A percentile compares a stretch with the other conserved stretches of the same genome.
phyloP scores from a whole-genome alignment of 2,329 filamentous ascomycete genomes.

The Aspergillus sp. region DNA sequence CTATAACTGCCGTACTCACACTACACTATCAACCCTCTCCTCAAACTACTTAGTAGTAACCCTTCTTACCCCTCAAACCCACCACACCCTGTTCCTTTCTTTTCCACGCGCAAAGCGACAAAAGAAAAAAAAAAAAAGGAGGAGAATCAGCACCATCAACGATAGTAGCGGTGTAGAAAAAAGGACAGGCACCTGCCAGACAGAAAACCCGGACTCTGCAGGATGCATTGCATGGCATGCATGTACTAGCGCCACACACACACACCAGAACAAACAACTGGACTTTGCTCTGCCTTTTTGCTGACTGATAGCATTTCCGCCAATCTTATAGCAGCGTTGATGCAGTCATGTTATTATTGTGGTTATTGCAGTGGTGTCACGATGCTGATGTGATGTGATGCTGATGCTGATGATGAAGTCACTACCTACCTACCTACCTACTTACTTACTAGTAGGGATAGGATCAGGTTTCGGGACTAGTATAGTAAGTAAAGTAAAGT shows the following conservation, averaged over 20 bases:
- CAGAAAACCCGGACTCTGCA: neutral
- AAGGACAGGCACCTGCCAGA: constrained; percentile 11
- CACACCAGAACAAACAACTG: neutral
- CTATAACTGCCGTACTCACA: neutral
- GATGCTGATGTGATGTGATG: too few relatives aligned
- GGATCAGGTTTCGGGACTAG: too few relatives aligned
- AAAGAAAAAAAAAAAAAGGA: neutral
- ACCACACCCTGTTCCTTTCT: neutral
- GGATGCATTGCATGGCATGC: constrained; percentile 10
- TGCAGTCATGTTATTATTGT: too few relatives aligned
- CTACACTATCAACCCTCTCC: neutral
- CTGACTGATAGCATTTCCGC: neutral
- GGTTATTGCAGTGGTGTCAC: too few relatives aligned
- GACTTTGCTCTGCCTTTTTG: neutral
- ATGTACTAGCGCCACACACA: neutral
- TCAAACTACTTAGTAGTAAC: neutral
- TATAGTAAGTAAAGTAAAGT: too few relatives aligned
- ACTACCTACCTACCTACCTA: too few relatives aligned
- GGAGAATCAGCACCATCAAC: neutral
- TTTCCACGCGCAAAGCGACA: neutral
- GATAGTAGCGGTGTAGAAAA: constrained; percentile 22
- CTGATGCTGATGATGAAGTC: too few relatives aligned
- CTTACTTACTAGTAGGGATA: too few relatives aligned
- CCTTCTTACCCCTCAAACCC: neutral
- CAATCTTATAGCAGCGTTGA: too few relatives aligned